Base-by-base conservation (phyloP, 202 grass and related monocot genomes). In the Panicum virgatum region DNA sequence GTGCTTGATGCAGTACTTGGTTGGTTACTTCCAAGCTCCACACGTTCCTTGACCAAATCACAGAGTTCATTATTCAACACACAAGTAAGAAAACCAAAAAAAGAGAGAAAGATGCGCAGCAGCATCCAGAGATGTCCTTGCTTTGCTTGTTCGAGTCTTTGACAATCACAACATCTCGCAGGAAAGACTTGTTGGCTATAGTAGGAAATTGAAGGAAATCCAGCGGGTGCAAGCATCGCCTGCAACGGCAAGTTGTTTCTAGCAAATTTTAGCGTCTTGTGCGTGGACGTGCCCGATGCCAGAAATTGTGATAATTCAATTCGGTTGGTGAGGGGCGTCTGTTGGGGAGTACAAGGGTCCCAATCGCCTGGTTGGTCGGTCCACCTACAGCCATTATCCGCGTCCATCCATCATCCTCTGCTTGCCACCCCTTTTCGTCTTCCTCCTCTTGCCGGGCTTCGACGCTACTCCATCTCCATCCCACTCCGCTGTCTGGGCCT, bases 341-440 rank as follows among this genome's bases (percentile, higher is more conserved):
- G 89, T 86, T 91, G 76, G 66, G 30, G 20, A 39, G n/a, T 72
- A 50, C 38, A 60, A 62, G 78, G 67, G 88, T 89, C 87, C 87
- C 78, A 25, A 63, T 88, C 83, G 69, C 27, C 10, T 62, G 78
- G 19, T 44, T 73, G 82, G 82, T 90, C 78, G 90, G 77, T 96
- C 90, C 93, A 96, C 85, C 93, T 80, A 89, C 80, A 90, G 62
- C 60, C 83, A 89, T 87, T 88, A 88, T 88, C 66, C 42, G 10
- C 9, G 14, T 10, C 43, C 43, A 18, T 69, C n/a, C 79, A 48
- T 48, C 25, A 18, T 46, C 1, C 8, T 0, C 2, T 4, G 9
- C 52, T 19, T 37, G 29, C n/a, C 40, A 9, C 23, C 50, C 44
- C 12, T 72, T 5, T 48, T 22, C 19, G 15, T 12, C 50, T 13